Evolutionary conservation across 805 yeast species (phyloP).

Genomic region (Tetrapisispora fleetii): DNA sequence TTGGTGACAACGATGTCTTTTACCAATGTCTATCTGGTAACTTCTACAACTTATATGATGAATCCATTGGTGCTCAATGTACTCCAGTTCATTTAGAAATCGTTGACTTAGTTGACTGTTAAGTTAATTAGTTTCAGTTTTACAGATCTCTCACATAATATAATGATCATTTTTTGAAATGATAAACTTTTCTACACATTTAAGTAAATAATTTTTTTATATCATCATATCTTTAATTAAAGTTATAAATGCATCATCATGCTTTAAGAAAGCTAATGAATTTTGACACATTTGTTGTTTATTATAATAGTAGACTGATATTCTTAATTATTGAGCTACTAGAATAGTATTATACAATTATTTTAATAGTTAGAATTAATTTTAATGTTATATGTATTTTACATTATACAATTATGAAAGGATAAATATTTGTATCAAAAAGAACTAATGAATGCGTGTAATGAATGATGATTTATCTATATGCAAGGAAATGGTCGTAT

Average conservation of each 20-base stretch:
- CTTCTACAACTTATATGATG: slow-evolving; percentile 59
- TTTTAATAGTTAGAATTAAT: too few species aligned
- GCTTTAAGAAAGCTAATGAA: too few species aligned
- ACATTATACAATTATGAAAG: not conserved
- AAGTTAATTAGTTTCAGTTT: slow-evolving; percentile 5
- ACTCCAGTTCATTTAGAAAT: slow-evolving; percentile 42
- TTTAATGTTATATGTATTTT: too few species aligned
- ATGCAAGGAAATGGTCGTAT: not conserved
- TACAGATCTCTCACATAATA: not conserved
- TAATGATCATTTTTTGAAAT: slow-evolving; percentile 1
- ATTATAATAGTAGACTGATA: too few species aligned
- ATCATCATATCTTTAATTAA: too few species aligned
- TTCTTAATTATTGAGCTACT: too few species aligned
- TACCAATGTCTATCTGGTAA: slow-evolving; percentile 58
- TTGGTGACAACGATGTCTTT: slow-evolving; percentile 47
- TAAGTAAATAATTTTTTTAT: not conserved
- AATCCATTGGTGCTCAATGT: slow-evolving; percentile 46
- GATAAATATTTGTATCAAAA: not conserved
- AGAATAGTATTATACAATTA: too few species aligned
- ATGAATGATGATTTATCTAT: not conserved
- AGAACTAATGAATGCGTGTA: slow-evolving; percentile 1
- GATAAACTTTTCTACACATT: not conserved
- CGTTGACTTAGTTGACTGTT: slow-evolving; percentile 43
- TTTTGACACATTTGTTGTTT: too few species aligned
- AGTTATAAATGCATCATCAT: too few species aligned